phyloP scores from a whole-genome alignment of 148 eudicot genomes.

The Heliamphora exappendiculata region DNA sequence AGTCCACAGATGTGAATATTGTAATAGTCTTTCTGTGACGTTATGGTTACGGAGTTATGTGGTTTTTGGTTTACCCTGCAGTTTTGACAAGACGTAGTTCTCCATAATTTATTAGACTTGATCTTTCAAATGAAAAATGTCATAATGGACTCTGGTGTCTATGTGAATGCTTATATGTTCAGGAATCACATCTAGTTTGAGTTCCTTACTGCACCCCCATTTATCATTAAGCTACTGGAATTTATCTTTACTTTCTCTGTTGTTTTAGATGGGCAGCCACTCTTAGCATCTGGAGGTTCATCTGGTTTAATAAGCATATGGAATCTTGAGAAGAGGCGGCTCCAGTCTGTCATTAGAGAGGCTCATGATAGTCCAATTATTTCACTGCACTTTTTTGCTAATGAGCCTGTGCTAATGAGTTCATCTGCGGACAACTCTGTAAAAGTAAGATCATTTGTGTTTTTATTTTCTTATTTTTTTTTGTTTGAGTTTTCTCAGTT shows the following conservation, averaged over 20 bases:
- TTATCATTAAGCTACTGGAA: background rate
- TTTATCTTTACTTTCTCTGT: conserved; percentile 2
- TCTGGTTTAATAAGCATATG: conserved; percentile 94
- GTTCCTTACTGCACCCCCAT: background rate
- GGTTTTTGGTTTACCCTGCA: no score
- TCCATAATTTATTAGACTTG: background rate
- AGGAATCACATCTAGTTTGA: background rate
- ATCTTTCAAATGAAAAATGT: background rate
- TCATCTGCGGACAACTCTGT: conserved; percentile 87
- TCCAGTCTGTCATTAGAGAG: conserved; percentile 81
- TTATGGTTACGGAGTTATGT: no score
- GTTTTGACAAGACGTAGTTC: background rate
- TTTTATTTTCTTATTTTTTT: no score
- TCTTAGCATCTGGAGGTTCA: conserved; percentile 93
- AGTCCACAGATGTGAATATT: background rate
- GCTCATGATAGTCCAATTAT: conserved; percentile 86
- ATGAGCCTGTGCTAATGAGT: conserved; percentile 94
- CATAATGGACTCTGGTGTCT: background rate
- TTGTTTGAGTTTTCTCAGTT: background rate
- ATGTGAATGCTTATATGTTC: background rate
- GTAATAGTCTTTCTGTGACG: no score
- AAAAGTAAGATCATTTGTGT: conserved; percentile 38
- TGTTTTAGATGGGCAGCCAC: conserved; percentile 77
- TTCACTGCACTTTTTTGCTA: conserved; percentile 84
- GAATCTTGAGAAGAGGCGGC: conserved; percentile 97